Evolutionary conservation across 2,329 filamentous ascomycete genomes (phyloP).

Genomic region (Trichoderma sp.): DNA sequence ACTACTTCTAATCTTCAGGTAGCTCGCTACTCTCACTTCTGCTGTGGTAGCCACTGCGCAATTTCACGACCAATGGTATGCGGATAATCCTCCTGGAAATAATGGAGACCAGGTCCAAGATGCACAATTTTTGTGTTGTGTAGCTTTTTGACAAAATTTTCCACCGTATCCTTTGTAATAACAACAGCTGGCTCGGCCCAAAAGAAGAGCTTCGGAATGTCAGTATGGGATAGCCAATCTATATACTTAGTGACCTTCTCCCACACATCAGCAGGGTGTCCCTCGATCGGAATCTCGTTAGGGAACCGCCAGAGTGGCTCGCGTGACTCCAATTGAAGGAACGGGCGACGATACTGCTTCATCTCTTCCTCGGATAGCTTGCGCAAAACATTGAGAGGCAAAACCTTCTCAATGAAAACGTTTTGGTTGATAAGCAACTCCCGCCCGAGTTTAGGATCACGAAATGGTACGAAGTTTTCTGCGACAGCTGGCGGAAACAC

Average conservation of each 20-base stretch:
- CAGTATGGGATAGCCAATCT: background rate
- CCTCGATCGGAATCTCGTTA: background rate
- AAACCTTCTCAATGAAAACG: background rate
- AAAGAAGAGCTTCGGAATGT: background rate
- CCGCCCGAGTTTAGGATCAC: background rate
- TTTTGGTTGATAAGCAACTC: background rate
- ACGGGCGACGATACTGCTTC: background rate
- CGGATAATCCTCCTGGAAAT: background rate
- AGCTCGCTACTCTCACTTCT: background rate
- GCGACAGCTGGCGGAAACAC: background rate
- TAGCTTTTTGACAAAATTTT: background rate
- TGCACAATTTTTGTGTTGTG: background rate
- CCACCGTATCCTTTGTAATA: background rate
- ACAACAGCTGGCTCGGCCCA: background rate
- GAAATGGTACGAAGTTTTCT: background rate
- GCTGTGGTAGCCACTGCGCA: background rate
- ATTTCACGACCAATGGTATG: background rate
- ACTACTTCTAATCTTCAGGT: background rate
- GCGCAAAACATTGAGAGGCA: background rate
- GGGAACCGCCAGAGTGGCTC: background rate
- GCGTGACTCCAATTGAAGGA: background rate
- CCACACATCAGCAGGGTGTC: background rate
- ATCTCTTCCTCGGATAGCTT: background rate
- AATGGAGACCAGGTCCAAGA: background rate
- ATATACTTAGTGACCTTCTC: background rate